phyloP scores from a whole-genome alignment of 1,139 yeast genomes.

The Lodderomyces theae region DNA sequence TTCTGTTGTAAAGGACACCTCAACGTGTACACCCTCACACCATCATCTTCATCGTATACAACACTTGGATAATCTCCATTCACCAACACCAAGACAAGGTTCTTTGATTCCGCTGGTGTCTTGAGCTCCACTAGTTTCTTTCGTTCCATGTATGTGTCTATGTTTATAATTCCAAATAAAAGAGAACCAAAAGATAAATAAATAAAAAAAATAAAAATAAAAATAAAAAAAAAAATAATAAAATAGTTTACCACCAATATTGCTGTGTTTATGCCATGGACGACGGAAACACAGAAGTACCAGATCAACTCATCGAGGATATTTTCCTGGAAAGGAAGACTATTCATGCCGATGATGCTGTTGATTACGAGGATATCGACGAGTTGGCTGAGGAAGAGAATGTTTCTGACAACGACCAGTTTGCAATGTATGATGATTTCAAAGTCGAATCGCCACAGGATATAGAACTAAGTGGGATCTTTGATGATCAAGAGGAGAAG shows the following conservation, averaged over 20 bases:
- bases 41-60: conserved; percentile 3
- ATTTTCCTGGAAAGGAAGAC: conserved; percentile 42
- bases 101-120: not conserved
- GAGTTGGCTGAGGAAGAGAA: conserved; percentile 83
- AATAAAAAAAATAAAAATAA: not conserved
- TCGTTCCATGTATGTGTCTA: no score
- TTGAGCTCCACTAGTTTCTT: no score
- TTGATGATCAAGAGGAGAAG: conserved; percentile 25
- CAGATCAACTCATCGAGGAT: conserved; percentile 36
- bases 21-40: not conserved
- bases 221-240: not conserved
- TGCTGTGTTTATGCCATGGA: no score
- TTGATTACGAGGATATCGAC: conserved; percentile 93
- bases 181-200: not conserved
- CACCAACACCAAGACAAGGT: not conserved
- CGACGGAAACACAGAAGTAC: conserved; percentile 21
- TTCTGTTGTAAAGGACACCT: conserved; percentile 1
- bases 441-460: no score
- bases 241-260: no score
- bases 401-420: conserved; percentile 40
- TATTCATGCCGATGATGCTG: conserved; percentile 86
- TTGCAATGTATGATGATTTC: conserved; percentile 33
- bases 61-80: not conserved
- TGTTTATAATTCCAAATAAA: no score
- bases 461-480: conserved; percentile 33